Evolutionary conservation across 2,329 filamentous ascomycete species (phyloP).

Genomic region (Akanthomyces lecanii): DNA sequence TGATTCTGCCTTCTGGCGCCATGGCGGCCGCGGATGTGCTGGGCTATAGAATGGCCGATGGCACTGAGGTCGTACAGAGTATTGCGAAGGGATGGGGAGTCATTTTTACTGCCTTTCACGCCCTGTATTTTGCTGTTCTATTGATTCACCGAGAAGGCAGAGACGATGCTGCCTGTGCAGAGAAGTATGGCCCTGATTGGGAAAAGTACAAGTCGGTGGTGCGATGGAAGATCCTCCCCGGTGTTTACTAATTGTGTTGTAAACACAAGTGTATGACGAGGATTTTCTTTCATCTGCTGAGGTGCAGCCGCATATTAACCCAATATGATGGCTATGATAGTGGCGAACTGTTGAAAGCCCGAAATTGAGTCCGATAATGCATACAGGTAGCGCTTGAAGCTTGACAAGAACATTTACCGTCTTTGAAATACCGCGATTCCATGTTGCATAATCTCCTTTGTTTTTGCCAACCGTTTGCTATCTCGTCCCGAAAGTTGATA

Average conservation of each 20-base stretch:
- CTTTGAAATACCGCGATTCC: too few species aligned
- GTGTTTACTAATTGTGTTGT: conserved; percentile 57
- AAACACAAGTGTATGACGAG: conserved; percentile 5
- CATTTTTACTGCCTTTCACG: conserved; percentile 85
- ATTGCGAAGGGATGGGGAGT: conserved; percentile 76
- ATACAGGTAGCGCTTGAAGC: too few species aligned
- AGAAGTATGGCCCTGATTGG: conserved; percentile 89
- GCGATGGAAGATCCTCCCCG: conserved; percentile 72
- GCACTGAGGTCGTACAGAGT: conserved; percentile 62
- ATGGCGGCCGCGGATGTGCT: conserved; percentile 34
- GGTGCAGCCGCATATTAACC: neutral
- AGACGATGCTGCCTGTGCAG: conserved; percentile 80
- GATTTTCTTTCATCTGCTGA: neutral
- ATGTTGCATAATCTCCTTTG: too few species aligned
- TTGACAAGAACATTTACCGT: too few species aligned
- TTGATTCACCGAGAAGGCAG: conserved; percentile 77
- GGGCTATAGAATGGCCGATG: conserved; percentile 51
- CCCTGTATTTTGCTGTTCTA: conserved; percentile 80
- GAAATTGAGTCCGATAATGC: too few species aligned
- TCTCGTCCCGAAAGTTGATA: too few species aligned
- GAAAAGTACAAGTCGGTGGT: conserved; percentile 76
- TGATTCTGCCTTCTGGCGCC: conserved; percentile 54
- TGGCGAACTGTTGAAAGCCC: neutral
- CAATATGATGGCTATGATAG: neutral
- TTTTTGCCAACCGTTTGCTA: too few species aligned